Percentiles rank a stretch among this genome's conserved stretches.
Evolutionary conservation across 805 yeast genomes (phyloP).

Genomic region (Sporopachydermia lactativora): DNA sequence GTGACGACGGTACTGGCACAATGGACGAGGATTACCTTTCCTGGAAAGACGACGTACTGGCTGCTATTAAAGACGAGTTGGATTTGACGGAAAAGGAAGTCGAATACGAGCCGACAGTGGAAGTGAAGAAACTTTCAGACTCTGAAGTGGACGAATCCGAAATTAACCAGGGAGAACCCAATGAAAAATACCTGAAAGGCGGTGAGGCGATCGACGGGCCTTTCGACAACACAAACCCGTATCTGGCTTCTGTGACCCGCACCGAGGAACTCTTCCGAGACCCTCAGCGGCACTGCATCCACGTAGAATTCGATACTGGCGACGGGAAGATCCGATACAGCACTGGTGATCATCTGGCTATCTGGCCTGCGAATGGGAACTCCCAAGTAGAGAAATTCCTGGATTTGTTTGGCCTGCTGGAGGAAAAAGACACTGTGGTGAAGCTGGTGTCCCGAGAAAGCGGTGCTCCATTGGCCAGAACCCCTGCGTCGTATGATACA

Average conservation of each 20-base stretch:
- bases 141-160: slow-evolving; percentile 15
- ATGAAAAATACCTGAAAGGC: slow-evolving; percentile 33
- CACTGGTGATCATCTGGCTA: slow-evolving; percentile 92
- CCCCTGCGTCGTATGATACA: slow-evolving; percentile 75
- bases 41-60: slow-evolving; percentile 79
- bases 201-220: slow-evolving; percentile 40
- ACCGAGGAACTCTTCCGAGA: slow-evolving; percentile 61
- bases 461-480: slow-evolving; percentile 25
- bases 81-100: slow-evolving; percentile 70
- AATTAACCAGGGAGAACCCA: slow-evolving; percentile 79
- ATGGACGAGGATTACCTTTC: slow-evolving; percentile 89
- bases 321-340: slow-evolving; percentile 65
- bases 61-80: slow-evolving; percentile 45
- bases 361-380: slow-evolving; percentile 85
- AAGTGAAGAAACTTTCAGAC: slow-evolving; percentile 12
- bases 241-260: slow-evolving; percentile 47
- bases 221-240: slow-evolving; percentile 71
- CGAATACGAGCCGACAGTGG: slow-evolving; percentile 56
- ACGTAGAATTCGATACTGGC: slow-evolving; percentile 75
- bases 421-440: slow-evolving; percentile 40
- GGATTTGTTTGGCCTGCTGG: slow-evolving; percentile 42
- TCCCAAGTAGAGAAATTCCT: slow-evolving; percentile 59
- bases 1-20: slow-evolving; percentile 91
- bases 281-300: slow-evolving; percentile 65
- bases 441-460: slow-evolving; percentile 53